Evolutionary conservation across 805 yeast genomes (phyloP), one percentile per base, ranked within the genome.

Genomic region (Diddensiella caesifluorescens): DNA sequence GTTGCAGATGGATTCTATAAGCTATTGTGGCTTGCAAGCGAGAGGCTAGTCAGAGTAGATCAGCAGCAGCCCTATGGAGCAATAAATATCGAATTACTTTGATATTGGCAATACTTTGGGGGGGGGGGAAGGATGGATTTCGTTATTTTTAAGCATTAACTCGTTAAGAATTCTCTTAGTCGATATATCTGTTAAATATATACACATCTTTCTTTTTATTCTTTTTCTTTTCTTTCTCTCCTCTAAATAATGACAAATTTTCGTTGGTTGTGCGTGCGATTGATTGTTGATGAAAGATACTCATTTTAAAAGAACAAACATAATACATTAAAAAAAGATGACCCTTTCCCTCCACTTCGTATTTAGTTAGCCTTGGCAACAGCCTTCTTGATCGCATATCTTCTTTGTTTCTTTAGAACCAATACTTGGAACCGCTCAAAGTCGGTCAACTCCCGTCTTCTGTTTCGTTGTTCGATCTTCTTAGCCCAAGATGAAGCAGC

Each of bases 361-460:
- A 16, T n/a, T 30, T 31, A 22, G 16, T 31, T 34, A 27, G 56
- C 95, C 83, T 89, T 88, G 67, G 95, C 95, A 66, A 84, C 80
- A 72, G 95, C 94, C 80, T 87, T 89, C 78, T 83, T 86, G 65
- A 87, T 90, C 73, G 88, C 85, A 70, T 71, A 83, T 76, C 88
- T 84, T 76, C 86, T 87, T 80, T 94, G 97, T 82, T 90, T 92
- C 84, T 84, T 92, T 71, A 88, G 80, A 62, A 88, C 94, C 71
- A 84, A 69, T 62, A 90, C 98, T 80, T 90, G 96, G 96, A 92
- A 92, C 82, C 99, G 89, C 79, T 92, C 96, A 65, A 92, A 92
- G 75, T 92, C 99, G 61, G 90, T 68, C 71, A 94, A 83, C 67
- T 81, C 75, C 64, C 94, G 73, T 80, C 98, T 86, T 73, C 81